Base-by-base conservation (phyloP, 2,329 filamentous ascomycete species). In the Coniella lustricola region DNA sequence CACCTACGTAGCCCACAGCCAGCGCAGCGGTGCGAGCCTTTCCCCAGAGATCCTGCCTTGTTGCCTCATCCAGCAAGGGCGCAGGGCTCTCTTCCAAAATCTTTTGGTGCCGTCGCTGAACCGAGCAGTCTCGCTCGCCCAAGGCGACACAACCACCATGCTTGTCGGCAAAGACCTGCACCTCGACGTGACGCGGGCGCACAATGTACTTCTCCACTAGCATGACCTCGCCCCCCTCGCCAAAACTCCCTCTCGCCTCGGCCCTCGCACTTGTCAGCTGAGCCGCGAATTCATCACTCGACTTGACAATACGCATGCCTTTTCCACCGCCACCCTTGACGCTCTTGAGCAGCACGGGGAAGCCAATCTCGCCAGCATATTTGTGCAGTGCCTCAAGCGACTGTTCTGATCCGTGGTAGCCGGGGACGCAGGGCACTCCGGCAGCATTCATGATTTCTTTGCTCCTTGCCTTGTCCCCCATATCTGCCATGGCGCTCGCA, bases 391-490 rank as follows among this genome's bases (percentile, higher is more conserved):
- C 67, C 48, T 70, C 65, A 40, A 77, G 73, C 42, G 85, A 81
- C 69, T 98, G 93, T 45, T 95, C 87, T 1, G 75, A 60, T 16
- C 93, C 93, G 64, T 97, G 93, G 61, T 98, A 98, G 1, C 93
- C 93, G 0, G 93, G 93, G 42, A 98, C 93, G 60, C 93, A 97
- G 4, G 90, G 90, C 3, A 98, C 93, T 8, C 90, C 89, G n/a
- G 93, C 91, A 4, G 82, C 81, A 31, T 81, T 89, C 93, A 98
- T 97, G 62, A 98, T 96, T 63, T 95, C 87, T 67, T 98, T 98
- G 45, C 87, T 93, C 51, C 86, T 77, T 48, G 85, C 90, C 71
- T 96, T 95, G 70, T 95, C 88, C 43, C 90, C 90, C 90, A 96
- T 95, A 51, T 90, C 89, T 50, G 85, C 73, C 62, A 87, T 90